These are phyloP conservation scores for Phytopythium montanum DNA, from an alignment of 352 stramenopile species.

Conservation along the genomic window DNA sequence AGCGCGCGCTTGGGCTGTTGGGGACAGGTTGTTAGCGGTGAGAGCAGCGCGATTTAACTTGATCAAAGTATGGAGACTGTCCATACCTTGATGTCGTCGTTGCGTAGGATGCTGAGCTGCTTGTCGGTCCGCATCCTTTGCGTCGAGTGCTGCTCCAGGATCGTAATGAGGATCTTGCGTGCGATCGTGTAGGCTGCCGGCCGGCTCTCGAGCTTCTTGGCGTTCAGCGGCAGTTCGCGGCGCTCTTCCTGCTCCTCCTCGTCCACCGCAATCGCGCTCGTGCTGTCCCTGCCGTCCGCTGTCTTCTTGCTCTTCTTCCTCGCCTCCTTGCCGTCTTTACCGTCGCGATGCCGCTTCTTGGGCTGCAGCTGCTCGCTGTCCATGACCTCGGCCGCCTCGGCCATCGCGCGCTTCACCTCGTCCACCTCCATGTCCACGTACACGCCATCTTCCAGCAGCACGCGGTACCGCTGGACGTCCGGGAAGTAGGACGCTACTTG, in stretches of 20 bases:
- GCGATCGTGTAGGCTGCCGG: conserved; percentile 43
- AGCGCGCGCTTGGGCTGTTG: conserved; percentile 45
- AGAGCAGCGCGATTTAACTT: background rate
- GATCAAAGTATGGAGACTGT: background rate
- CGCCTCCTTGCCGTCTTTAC: conserved; percentile 6
- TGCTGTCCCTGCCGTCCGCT: background rate
- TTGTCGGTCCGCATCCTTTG: conserved; percentile 46
- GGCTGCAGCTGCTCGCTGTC: background rate
- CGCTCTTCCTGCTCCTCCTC: conserved; percentile 10
- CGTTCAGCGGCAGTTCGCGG: conserved; percentile 26
- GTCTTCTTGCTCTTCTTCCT: conserved; percentile 22
- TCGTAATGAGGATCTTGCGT: conserved; percentile 42
- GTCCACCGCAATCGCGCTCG: conserved; percentile 8
- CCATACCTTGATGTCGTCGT: conserved; percentile 57
- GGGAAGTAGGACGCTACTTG: conserved; percentile 48
- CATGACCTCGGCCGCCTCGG: conserved; percentile 2
- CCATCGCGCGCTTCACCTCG: conserved; percentile 21
- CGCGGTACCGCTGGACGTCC: conserved; percentile 34
- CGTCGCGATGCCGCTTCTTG: conserved; percentile 7
- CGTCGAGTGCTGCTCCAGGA: conserved; percentile 49
- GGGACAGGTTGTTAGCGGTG: background rate
- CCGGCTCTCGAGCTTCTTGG: conserved; percentile 43
- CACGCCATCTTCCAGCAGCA: conserved; percentile 39
- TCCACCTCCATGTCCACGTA: conserved; percentile 43
- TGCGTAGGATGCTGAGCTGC: conserved; percentile 49